Conservation (phyloP, 1,284 basidiomycete species). For the Fomitopsis betulina region DNA sequence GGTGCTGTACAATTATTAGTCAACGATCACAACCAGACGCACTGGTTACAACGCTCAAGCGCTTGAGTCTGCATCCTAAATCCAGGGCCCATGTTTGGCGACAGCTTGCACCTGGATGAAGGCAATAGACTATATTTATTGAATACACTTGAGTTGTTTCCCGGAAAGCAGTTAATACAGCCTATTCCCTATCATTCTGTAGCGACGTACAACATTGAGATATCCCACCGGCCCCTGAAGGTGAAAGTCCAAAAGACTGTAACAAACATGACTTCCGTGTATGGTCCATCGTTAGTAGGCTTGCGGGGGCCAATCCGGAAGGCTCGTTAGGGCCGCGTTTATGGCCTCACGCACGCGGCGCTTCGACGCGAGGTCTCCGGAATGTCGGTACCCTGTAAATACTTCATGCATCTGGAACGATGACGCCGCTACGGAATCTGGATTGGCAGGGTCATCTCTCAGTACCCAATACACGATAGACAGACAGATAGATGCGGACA, state of each 20-base stretch:
- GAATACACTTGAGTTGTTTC: not conserved
- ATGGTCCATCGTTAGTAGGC: not conserved
- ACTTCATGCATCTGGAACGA: conserved; percentile 36
- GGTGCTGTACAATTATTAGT: not conserved
- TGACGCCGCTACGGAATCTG: conserved; percentile 32
- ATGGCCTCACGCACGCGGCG: conserved; percentile 35
- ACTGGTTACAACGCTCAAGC: no score
- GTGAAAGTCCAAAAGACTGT: not conserved
- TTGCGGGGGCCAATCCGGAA: conserved; percentile 34
- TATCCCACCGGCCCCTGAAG: no score
- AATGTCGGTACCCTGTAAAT: conserved; percentile 32
- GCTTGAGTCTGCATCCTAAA: no score
- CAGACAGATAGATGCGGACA: conserved; percentile 3
- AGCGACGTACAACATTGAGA: not conserved
- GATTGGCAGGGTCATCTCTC: not conserved
- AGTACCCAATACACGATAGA: not conserved
- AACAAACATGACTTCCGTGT: not conserved
- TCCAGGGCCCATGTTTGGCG: no score
- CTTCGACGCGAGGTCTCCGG: conserved; percentile 33
- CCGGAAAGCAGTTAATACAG: not conserved
- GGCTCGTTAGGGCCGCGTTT: conserved; percentile 32
- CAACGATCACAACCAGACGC: not conserved
- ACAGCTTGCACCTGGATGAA: no score
- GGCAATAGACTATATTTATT: not conserved
- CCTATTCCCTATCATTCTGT: not conserved